Evolutionary conservation across 2,329 filamentous ascomycete genomes (phyloP).

Genomic region (Lasiodiplodia theobromae): DNA sequence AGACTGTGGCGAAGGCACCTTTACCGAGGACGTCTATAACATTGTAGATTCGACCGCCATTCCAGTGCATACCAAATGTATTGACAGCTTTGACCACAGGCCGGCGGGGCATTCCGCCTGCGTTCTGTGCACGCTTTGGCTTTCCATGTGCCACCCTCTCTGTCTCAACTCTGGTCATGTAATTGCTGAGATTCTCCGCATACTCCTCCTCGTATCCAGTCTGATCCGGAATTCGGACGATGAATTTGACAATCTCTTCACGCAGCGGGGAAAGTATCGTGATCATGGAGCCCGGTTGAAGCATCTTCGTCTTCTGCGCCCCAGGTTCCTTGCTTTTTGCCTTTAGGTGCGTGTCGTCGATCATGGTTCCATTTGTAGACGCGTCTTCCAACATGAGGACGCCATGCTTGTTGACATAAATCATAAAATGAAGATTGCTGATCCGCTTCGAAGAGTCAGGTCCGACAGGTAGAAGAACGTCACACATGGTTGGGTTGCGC

Average conservation of each 20-base stretch:
- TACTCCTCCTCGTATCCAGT: slow-evolving; percentile 74
- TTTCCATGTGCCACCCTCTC: not conserved
- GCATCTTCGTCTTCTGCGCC: slow-evolving; percentile 63
- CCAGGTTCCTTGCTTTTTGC: slow-evolving; percentile 46
- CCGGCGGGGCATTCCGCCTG: not conserved
- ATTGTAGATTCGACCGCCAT: slow-evolving; percentile 84
- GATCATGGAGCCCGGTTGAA: slow-evolving; percentile 76
- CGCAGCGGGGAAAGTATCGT: slow-evolving; percentile 65
- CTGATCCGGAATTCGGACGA: slow-evolving; percentile 79
- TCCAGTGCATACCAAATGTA: slow-evolving; percentile 75
- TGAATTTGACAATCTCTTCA: slow-evolving; percentile 75
- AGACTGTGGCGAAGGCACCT: slow-evolving; percentile 93
- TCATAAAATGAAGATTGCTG: slow-evolving; percentile 95
- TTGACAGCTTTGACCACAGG: slow-evolving; percentile 34
- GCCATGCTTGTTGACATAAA: slow-evolving; percentile 85
- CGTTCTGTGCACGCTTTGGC: not conserved
- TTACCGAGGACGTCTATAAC: slow-evolving; percentile 83
- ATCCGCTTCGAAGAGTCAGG: slow-evolving; percentile 72
- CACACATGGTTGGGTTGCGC: slow-evolving; percentile 74
- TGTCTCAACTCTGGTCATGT: slow-evolving; percentile 55
- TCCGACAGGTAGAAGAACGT: slow-evolving; percentile 66
- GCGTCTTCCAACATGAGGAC: slow-evolving; percentile 91
- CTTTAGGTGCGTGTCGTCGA: slow-evolving; percentile 74
- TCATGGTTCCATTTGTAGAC: slow-evolving; percentile 94
- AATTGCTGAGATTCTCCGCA: slow-evolving; percentile 70